Conservation (phyloP, 768 basidiomycete species). For the Termitomyces sp. region DNA sequence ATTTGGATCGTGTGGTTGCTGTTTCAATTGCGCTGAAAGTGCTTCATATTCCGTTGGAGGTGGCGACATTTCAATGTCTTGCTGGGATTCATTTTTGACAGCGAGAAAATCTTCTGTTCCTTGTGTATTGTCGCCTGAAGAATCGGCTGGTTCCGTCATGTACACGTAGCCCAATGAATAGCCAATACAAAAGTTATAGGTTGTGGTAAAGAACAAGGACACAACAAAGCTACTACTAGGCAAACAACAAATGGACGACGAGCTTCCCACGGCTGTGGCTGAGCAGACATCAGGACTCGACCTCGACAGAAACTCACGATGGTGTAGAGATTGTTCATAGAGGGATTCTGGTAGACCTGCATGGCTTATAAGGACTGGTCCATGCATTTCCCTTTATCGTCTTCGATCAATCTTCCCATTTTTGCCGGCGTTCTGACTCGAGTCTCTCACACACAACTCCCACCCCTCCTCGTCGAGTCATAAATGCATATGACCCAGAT, state of each 20-base stretch:
- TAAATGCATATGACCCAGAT: background rate
- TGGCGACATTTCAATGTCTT: conserved; percentile 23
- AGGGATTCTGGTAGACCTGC: background rate
- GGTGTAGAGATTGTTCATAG: background rate
- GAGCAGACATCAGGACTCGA: background rate
- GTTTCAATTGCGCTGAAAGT: conserved; percentile 56
- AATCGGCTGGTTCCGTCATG: conserved; percentile 14
- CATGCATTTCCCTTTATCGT: conserved; percentile 7
- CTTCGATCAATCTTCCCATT: conserved; percentile 12
- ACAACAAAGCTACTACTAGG: background rate
- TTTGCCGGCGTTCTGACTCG: conserved; percentile 15
- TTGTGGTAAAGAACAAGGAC: conserved; percentile 3
- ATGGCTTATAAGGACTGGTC: background rate
- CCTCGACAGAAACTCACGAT: background rate
- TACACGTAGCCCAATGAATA: conserved; percentile 2
- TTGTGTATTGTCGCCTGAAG: conserved; percentile 29
- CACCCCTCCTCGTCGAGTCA: background rate
- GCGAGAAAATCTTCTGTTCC: conserved; percentile 32
- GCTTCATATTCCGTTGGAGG: conserved; percentile 67
- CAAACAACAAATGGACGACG: background rate
- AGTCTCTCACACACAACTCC: conserved; percentile 8
- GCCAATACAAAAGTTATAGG: conserved; percentile 8
- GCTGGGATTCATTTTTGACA: conserved; percentile 26
- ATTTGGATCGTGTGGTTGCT: conserved; percentile 73
- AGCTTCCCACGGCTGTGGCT: conserved; percentile 5